Evolutionary conservation across 306 rosid species (phyloP).

Genomic region (Prinsepia uniflora): DNA sequence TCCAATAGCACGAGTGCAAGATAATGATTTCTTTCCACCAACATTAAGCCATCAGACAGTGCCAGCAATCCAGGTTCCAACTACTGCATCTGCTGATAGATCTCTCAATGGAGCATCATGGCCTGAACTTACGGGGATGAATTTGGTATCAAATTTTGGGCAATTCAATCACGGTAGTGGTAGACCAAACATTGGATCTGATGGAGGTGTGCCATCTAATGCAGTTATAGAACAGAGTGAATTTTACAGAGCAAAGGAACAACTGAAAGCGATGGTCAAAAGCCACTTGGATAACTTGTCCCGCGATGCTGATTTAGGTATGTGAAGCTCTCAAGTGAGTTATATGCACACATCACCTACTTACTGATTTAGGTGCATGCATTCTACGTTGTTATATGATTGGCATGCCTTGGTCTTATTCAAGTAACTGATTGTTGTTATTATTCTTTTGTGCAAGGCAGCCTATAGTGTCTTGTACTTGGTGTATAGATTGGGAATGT

Average conservation of each 20-base stretch:
- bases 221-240: slow-evolving; percentile 39
- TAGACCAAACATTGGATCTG: slow-evolving; percentile 37
- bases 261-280: slow-evolving; percentile 54
- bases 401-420: not conserved
- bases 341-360: not conserved
- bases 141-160: slow-evolving; percentile 36
- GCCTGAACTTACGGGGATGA: slow-evolving; percentile 47
- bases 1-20: slow-evolving; percentile 41
- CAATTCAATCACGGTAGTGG: slow-evolving; percentile 47
- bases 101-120: slow-evolving; percentile 36
- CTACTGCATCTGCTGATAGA: slow-evolving; percentile 27
- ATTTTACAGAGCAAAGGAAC: slow-evolving; percentile 54
- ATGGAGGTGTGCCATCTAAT: slow-evolving; percentile 25
- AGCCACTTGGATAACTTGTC: slow-evolving; percentile 59
- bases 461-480: not conserved
- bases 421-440: not conserved
- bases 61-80: slow-evolving; percentile 44
- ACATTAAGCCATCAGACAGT: slow-evolving; percentile 43
- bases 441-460: not conserved
- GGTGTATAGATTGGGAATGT: not conserved
- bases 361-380: not conserved
- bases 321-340: slow-evolving; percentile 20
- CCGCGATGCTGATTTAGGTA: slow-evolving; percentile 50
- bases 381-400: slow-evolving; percentile 3
- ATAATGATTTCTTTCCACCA: slow-evolving; percentile 34